Conservation (phyloP, 176 grass and related monocot genomes). For the maize (Zea mays) region Zm-B73-REFERENCE-NAM-5.0 NC_050098.1:4620501-4621000, state of each 20-base stretch:
- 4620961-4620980: constrained; percentile 75
- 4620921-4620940: constrained; percentile 34
- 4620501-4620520: background rate
- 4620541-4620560: background rate
- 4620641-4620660: constrained; percentile 48
- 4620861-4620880: background rate
- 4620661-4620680: constrained; percentile 17
- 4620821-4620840: background rate
- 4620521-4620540: background rate
- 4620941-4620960: constrained; percentile 64
- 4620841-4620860: background rate
- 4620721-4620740: background rate
- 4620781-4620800: background rate
- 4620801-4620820: background rate
- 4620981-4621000: constrained; percentile 79
- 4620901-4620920: constrained; percentile 32
- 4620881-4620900: background rate
- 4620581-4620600: constrained; percentile 28
- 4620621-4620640: constrained; percentile 16
- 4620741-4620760: background rate
- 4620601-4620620: constrained; percentile 1
- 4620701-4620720: background rate
- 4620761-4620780: background rate
- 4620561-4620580: background rate
- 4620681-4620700: background rate